phyloP scores from a whole-genome alignment of 495 filamentous ascomycete species.

The Barbatosphaeria neglecta region DNA sequence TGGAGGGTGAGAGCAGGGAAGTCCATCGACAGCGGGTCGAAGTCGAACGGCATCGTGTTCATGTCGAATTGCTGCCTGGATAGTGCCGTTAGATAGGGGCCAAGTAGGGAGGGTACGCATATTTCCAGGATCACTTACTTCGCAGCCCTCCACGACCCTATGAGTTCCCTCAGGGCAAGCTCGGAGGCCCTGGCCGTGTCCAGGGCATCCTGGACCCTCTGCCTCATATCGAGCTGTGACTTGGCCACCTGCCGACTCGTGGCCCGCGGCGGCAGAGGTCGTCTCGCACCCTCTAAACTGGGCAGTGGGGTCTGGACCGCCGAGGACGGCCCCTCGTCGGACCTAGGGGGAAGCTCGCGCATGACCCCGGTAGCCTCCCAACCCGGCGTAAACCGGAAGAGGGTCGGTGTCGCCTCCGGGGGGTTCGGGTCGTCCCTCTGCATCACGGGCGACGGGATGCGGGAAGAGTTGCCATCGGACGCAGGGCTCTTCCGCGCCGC shows the following conservation, averaged over 20 bases:
- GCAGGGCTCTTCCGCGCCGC: constrained; percentile 16
- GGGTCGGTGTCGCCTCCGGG: constrained; percentile 43
- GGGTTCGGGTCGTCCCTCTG: constrained; percentile 27
- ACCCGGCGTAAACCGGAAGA: constrained; percentile 35
- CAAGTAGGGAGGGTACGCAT: constrained; percentile 10
- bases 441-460: constrained; percentile 16
- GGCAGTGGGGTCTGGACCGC: constrained; percentile 20
- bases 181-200: constrained; percentile 74
- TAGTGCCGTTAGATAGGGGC: too few species aligned
- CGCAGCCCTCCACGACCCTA: constrained; percentile 68
- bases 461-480: constrained; percentile 14
- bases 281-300: constrained; percentile 5
- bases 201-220: constrained; percentile 46
- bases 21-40: constrained; percentile 67
- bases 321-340: constrained; percentile 9
- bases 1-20: constrained; percentile 74
- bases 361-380: constrained; percentile 79
- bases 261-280: constrained; percentile 23
- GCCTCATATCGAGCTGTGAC: constrained; percentile 45
- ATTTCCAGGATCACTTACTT: constrained; percentile 38
- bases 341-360: constrained; percentile 53
- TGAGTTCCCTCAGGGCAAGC: constrained; percentile 67
- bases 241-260: constrained; percentile 38
- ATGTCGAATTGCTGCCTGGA: constrained; percentile 33
- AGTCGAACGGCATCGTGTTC: constrained; percentile 55